Conservation (phyloP, 2,329 filamentous ascomycete species). For the Aspergillus hortae region DNA sequence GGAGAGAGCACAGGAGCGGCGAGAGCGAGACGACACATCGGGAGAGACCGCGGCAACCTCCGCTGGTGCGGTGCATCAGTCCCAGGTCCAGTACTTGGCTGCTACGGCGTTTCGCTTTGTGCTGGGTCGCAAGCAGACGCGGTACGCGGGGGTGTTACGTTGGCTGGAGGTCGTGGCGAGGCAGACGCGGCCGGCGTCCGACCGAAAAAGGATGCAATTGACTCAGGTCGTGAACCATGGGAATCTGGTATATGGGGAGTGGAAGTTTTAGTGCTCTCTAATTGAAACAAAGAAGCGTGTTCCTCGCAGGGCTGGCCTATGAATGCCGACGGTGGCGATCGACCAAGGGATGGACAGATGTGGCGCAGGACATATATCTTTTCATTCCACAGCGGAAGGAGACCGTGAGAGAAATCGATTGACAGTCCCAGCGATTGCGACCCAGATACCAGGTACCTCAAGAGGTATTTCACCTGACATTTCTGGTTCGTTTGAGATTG, state of each 20-base stretch:
- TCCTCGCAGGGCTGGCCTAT: too few relatives aligned
- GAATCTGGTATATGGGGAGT: conserved; percentile 33
- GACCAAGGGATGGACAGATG: too few relatives aligned
- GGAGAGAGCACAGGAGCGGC: conserved; percentile 46
- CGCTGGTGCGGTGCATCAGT: conserved; percentile 57
- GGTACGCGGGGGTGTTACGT: conserved; percentile 59
- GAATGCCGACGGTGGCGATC: too few relatives aligned
- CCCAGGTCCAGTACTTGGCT: conserved; percentile 63
- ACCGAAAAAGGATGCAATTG: conserved; percentile 32
- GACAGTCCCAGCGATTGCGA: too few relatives aligned
- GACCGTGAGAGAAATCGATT: too few relatives aligned
- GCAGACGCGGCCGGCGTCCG: conserved; percentile 35
- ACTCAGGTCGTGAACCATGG: conserved; percentile 31
- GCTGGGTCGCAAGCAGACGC: conserved; percentile 67
- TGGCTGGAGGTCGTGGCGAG: conserved; percentile 61
- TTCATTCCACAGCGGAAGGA: too few relatives aligned
- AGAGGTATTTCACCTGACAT: too few relatives aligned
- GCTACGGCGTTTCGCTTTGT: conserved; percentile 67
- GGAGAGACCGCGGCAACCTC: conserved; percentile 30
- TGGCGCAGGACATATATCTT: too few relatives aligned
- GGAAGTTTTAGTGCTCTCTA: conserved; percentile 27
- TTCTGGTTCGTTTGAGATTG: too few relatives aligned
- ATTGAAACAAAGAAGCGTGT: background rate
- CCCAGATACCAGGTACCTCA: too few relatives aligned
- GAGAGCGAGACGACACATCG: conserved; percentile 3